These are phyloP conservation scores for Fragilariopsis cylindrus DNA, from an alignment of 108 stramenopile genomes.

Conservation along the genomic window DNA sequence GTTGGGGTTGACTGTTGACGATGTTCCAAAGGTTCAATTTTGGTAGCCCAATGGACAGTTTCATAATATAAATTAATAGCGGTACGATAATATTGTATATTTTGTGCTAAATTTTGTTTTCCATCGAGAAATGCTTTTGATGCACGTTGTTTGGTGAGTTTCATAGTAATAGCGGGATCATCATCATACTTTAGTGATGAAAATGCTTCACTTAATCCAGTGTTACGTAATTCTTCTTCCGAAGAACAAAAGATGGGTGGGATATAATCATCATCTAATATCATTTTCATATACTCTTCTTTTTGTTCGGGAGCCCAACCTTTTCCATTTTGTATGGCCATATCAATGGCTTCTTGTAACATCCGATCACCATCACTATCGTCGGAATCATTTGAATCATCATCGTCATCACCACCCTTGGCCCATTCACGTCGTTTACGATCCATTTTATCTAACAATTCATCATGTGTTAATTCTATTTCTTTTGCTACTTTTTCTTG, in stretches of 20 bases:
- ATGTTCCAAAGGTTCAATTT: conserved; percentile 60
- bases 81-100: conserved; percentile 85
- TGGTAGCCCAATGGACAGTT: conserved; percentile 77
- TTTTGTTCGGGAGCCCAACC: conserved; percentile 87
- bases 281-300: conserved; percentile 76
- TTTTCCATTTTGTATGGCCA: conserved; percentile 83
- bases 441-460: conserved; percentile 63
- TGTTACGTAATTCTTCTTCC: conserved; percentile 71
- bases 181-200: conserved; percentile 70
- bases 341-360: conserved; percentile 82
- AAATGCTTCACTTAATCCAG: conserved; percentile 83
- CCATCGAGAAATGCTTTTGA: conserved; percentile 75
- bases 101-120: conserved; percentile 78
- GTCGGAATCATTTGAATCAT: conserved; percentile 41
- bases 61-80: conserved; percentile 90
- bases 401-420: conserved; percentile 39
- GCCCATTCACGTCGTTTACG: conserved; percentile 62
- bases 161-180: conserved; percentile 72
- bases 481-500: neutral
- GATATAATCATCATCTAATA: conserved; percentile 87
- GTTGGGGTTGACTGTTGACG: no score
- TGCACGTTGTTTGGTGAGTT: conserved; percentile 74
- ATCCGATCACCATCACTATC: conserved; percentile 62
- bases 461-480: conserved; percentile 30
- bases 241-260: conserved; percentile 80